Conservation (phyloP, 176 grass and related monocot species). For the Aegilops umbellulata region DNA sequence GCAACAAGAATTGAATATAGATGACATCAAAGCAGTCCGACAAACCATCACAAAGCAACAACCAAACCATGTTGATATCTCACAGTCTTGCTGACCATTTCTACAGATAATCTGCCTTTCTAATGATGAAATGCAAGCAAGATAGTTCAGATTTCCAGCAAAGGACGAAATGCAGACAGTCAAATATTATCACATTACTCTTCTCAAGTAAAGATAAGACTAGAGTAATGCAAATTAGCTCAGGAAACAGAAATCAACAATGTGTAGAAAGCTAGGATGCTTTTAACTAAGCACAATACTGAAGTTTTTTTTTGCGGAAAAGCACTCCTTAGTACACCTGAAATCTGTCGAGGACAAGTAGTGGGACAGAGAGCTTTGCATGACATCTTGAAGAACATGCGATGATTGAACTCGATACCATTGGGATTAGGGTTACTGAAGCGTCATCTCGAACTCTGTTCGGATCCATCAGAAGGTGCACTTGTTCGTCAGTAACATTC, state of each 20-base stretch:
- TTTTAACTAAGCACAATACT: neutral
- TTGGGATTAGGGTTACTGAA: too few species aligned
- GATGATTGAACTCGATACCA: too few species aligned
- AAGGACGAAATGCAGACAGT: neutral
- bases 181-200: neutral
- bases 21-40: neutral
- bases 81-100: neutral
- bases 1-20: neutral
- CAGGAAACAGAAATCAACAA: neutral
- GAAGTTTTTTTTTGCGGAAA: too few species aligned
- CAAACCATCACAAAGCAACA: neutral
- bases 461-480: too few species aligned
- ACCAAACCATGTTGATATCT: neutral
- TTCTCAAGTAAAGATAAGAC: neutral
- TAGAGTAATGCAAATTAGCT: neutral
- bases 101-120: neutral
- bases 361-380: too few species aligned
- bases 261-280: neutral
- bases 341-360: too few species aligned
- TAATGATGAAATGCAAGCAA: neutral
- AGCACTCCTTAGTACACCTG: too few species aligned
- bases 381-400: too few species aligned
- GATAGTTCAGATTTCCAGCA: neutral
- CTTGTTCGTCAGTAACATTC: too few species aligned
- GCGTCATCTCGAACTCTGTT: too few species aligned